Evolutionary conservation across 2,329 filamentous ascomycete species (phyloP), one percentile per base, ranked within the genome.

Genomic region (Aspergillus melleus): DNA sequence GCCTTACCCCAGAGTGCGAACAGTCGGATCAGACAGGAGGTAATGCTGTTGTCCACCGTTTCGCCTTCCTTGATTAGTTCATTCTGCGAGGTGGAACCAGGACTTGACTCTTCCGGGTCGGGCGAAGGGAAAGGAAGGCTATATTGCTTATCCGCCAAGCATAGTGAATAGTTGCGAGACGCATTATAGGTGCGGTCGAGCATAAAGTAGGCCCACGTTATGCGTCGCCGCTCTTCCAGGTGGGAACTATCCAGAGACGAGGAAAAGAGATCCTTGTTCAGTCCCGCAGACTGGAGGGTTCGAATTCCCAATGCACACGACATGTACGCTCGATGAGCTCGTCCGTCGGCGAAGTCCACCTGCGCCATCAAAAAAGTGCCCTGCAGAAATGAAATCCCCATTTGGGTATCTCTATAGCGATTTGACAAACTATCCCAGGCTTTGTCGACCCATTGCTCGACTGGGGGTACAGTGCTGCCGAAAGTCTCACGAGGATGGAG

Each of bases 141-240:
- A 42, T 69, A 70, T 22, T 68, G 65, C 19, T 68, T 70, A 32
- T 70, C 66, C 1, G 66, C 57, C 1, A 70, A 66, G 44, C 66
- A 68, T 0, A 68, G 20, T 2, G 68, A 70, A 36, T 69, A 70
- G 24, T 62, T 66, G 16, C 66, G 61, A 2, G 67, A 69, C 8
- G 67, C 66, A 39, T 67, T 68, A 30, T 69, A 69, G 5, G 59
- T 64, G 53, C 68, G 66, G 52, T 70, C 67, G 19, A 70, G 61
- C 64, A 69, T 69, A 42, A 70, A 70, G 46, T 63, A 70, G 3
- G 67, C 64, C 68, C 68, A 70, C 0, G 66, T 66, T 9, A 68
- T 64, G 19, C 68, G 58, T 50, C 61, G 60, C 26, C 61, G 58
- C 5, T 59, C 59, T 47, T 69, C 68, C 6, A 49, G 44, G 1